Percentiles rank a stretch among this genome's conserved stretches.
Conservation (phyloP, 1,139 yeast species). For the Saccharomycopsis hybrid region DNA sequence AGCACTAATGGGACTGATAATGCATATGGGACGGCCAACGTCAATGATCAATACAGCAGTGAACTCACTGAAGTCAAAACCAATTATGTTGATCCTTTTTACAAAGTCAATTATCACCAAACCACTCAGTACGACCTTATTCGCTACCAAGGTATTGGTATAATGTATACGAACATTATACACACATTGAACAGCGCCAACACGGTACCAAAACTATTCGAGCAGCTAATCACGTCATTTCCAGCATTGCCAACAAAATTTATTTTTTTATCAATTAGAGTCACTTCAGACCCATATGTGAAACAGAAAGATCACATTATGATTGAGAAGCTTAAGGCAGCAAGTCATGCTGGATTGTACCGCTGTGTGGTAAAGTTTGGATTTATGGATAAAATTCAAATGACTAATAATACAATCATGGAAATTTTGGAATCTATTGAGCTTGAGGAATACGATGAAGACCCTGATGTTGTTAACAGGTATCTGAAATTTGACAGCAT, state of each 20-base stretch:
- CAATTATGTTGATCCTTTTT: conserved; percentile 15
- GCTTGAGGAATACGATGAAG: conserved; percentile 17
- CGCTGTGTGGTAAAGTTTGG: conserved; percentile 42
- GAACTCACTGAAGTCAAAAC: too few relatives aligned
- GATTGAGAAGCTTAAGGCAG: conserved; percentile 34
- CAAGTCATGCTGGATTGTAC: conserved; percentile 34
- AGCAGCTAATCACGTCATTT: conserved; percentile 33
- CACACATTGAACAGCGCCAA: conserved; percentile 35
- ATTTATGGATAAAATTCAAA: conserved; percentile 37
- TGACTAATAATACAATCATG: conserved; percentile 24
- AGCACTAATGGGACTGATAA: too few relatives aligned
- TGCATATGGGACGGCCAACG: too few relatives aligned
- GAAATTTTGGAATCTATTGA: conserved; percentile 7
- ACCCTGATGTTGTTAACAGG: too few relatives aligned
- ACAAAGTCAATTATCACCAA: conserved; percentile 10
- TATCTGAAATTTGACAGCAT: too few relatives aligned
- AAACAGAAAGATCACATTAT: conserved; percentile 35
- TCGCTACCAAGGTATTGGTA: conserved; percentile 35
- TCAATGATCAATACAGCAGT: too few relatives aligned
- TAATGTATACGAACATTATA: conserved; percentile 34
- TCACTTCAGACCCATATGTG: conserved; percentile 38
- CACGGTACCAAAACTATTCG: conserved; percentile 39
- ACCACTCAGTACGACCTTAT: conserved; percentile 22
- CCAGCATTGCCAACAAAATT: conserved; percentile 38
- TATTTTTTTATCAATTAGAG: conserved; percentile 37